Evolutionary conservation across 2,329 filamentous ascomycete genomes (phyloP), one percentile per base, ranked within the genome.

Genomic region (Colletotrichum melonis): DNA sequence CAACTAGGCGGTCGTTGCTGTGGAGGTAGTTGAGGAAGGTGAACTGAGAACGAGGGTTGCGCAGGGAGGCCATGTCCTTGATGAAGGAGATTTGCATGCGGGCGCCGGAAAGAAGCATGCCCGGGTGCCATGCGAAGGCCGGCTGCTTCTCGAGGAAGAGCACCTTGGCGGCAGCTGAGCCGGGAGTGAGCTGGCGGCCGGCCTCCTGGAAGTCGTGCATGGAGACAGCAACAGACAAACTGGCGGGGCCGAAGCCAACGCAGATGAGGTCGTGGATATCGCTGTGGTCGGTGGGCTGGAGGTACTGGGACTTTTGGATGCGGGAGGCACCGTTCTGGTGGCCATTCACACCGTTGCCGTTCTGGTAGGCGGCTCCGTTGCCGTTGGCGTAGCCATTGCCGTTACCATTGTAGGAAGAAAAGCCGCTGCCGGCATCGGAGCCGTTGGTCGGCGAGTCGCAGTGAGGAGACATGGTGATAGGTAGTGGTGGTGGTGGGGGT

Each of bases 81-180:
- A 98, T 89, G 86, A 98, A 98, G 11, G 94, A 97, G 78, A 98
- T 98, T 81, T 98, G 96, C 96, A 98, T 98, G 84, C 93, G 95
- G 65, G 95, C 94, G 5, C 95, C 95, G 0, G 95, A 94, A 3
- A 98, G 89, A 72, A 98, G 91, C 96, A 98, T 98, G 73, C 96
- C 96, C 0, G 95, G 92, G 82, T 98, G 96, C 96, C 96, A 98
- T 72, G 93, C 91, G 80, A 98, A 98, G 60, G 88, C 85, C 38
- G 87, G 80, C 83, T 98, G 96, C 82, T 94, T 93, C 86, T 98
- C 96, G 28, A 98, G 84, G 83, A 98, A 98, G 57, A 94, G 89
- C 4, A 97, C 92, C 80, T 93, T 95, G 60, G 94, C 93, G 7
- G 84, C 64, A 42, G 83, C 78, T 74, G 80, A 83, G 52, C 83